Evolutionary conservation across 2,329 filamentous ascomycete species (phyloP), one percentile per base, ranked within the genome.

Genomic region (Neonectria coccinea): DNA sequence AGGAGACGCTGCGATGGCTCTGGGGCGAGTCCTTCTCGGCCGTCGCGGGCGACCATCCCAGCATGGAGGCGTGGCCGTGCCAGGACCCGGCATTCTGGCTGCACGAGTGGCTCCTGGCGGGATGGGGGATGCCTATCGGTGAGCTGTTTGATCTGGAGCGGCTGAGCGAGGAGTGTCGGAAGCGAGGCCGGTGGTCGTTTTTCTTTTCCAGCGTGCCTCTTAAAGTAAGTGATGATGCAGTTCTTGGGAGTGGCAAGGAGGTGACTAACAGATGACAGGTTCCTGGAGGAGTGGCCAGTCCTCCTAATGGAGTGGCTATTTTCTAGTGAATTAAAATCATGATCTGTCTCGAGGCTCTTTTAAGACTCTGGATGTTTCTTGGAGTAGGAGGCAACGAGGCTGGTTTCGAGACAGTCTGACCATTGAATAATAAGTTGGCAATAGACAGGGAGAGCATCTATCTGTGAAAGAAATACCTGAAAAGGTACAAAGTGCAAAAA

Each of bases 11-110:
- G 16, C 79, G 82, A 52, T 90, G 87, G 86, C 76, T 89, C 47
- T 89, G 86, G 86, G 82, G 88, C 66, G 80, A 84, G 0, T 66
- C 58, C n/a, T 88, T 89, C 67, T 78, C 85, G 0, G 88, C 87
- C 5, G 83, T 88, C 0, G 88, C 84, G 0, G 85, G 86, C 0
- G 87, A 90, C 64, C 81, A 82, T 59, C 84, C 86, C 4, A 69
- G 76, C 18, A 84, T 86, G 65, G 87, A 89, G 74, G 83, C 83
- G 4, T 83, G 81, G 41, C 80, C 81, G 0, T 73, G 69, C 16
- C 68, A 67, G 3, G 59, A 73, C 64, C 54, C 71, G 68, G 63
- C 78, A 73, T 69, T 73, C 64, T 69, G 68, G 64, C 72, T 79
- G 62, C 84, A 85, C 61, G 83, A 84, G 59, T 83, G 83, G 62